Evolutionary conservation across 2,329 filamentous ascomycete species (phyloP), one percentile per base, ranked within the genome.

Genomic region (Arthrobotrys conoides): DNA sequence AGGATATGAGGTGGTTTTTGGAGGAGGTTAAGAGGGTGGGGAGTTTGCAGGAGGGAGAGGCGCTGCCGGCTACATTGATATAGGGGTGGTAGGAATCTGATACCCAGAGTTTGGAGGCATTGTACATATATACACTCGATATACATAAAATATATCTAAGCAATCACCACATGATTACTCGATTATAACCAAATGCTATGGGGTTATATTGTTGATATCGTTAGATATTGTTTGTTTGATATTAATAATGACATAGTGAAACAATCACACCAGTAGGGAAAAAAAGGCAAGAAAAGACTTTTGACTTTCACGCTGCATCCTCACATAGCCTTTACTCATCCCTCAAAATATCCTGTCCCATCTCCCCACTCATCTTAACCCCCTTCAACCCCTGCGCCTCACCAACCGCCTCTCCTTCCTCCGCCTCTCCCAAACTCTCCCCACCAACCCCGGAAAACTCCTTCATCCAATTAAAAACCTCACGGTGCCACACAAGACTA

Each of bases 1-100:
- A 98, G 63, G 91, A 97, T 84, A 87, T 99, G 81, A 95, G 90
- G 84, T 97, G 96, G 86, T 99, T 93, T 87, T 95, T 99, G 81
- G 88, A 96, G 83, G 96, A 99, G 85, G 90, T 98, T 72, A 93
- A 97, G 84, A 89, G 92, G 59, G 85, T 91, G 76, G 89, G 89
- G 41, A 88, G 76, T 38, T 18, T 53, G n/a, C 20, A 65, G 16
- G 36, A 18, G 20, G 12, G 36, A 38, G 68, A 72, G 16, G 5
- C 5, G 16, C 10, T 78, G 18, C 68, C 53, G 3, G 61, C 55
- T 55, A 36, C 33, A 6, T 36, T 36, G 5, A 24, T 33, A 71
- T 78, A 68, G n/a, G 16, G 27, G 53, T 36, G 5, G 5, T 18
- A 16, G 27, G 22, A n/a, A 64, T n/a, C 8, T 5, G 44, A 30